Evolutionary conservation across 2,329 filamentous ascomycete species (phyloP).

Genomic region (Xylariaceae sp.): DNA sequence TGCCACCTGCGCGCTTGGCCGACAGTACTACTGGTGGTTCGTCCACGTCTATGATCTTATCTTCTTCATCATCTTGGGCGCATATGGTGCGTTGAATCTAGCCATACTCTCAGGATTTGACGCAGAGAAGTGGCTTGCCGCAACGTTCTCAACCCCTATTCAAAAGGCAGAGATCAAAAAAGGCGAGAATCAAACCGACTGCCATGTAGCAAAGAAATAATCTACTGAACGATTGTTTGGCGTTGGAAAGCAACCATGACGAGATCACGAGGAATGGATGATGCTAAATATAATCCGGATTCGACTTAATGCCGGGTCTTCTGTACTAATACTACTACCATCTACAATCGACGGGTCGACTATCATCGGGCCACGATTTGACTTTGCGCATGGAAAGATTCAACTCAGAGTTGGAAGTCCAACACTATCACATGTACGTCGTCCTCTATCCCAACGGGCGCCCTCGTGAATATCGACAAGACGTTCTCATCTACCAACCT

Average conservation of each 20-base stretch:
- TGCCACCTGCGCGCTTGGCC: conserved; percentile 68
- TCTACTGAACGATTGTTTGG: not conserved
- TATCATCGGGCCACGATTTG: not conserved
- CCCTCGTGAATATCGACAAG: conserved; percentile 34
- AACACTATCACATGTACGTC: conserved; percentile 33
- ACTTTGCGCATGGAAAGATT: not conserved
- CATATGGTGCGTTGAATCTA: conserved; percentile 26
- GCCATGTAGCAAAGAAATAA: conserved; percentile 19
- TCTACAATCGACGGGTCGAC: not conserved
- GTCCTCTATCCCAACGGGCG: conserved; percentile 4
- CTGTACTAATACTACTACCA: conserved; percentile 3
- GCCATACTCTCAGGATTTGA: conserved; percentile 20
- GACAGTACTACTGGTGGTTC: conserved; percentile 92
- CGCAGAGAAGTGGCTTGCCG: conserved; percentile 18
- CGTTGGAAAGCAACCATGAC: conserved; percentile 7
- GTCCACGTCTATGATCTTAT: conserved; percentile 69
- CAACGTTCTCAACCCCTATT: conserved; percentile 4
- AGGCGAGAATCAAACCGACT: conserved; percentile 12
- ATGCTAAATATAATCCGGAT: conserved; percentile 15
- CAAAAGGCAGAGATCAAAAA: not conserved
- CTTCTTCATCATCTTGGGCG: conserved; percentile 32
- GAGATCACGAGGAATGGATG: conserved; percentile 16
- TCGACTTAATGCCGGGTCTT: not conserved
- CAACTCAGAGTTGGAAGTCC: conserved; percentile 32
- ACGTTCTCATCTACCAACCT: conserved; percentile 34